Evolutionary conservation across 1,284 basidiomycete genomes (phyloP).

Genomic region (Cryptococcus sp.): DNA sequence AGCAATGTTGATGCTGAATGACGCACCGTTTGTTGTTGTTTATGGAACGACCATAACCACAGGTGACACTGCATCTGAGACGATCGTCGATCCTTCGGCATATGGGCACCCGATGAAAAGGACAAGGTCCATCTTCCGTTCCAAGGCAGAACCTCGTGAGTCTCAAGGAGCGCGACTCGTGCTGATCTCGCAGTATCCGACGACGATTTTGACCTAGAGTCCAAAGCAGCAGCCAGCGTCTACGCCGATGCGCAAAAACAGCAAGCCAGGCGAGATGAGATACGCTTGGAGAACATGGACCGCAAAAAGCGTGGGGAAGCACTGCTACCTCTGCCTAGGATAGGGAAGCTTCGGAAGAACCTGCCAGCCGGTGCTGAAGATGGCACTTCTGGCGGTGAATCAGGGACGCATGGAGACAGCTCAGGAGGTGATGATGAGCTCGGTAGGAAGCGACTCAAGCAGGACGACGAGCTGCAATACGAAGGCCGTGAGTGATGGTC

Average conservation of each 20-base stretch:
- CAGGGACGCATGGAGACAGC: background rate
- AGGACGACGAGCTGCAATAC: constrained; percentile 22
- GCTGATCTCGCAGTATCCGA: constrained; percentile 21
- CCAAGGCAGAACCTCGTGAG: constrained; percentile 28
- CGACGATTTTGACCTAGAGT: constrained; percentile 41
- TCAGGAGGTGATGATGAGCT: constrained; percentile 5
- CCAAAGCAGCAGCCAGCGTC: constrained; percentile 21
- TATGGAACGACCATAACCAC: too few species aligned
- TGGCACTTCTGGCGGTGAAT: background rate
- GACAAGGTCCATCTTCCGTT: constrained; percentile 4
- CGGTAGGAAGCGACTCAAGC: constrained; percentile 1
- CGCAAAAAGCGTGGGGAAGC: constrained; percentile 24
- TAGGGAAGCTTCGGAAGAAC: background rate
- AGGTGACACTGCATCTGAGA: too few species aligned
- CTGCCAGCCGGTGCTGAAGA: background rate
- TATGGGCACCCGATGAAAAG: constrained; percentile 2
- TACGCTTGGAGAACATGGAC: constrained; percentile 29
- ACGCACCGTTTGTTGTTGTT: too few species aligned
- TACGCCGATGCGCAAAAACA: constrained; percentile 24
- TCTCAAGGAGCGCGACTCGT: background rate
- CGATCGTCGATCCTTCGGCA: too few species aligned
- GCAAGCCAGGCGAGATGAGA: constrained; percentile 13
- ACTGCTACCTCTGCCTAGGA: constrained; percentile 18
- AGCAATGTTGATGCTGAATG: background rate
- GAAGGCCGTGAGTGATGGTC: constrained; percentile 38